Evolutionary conservation across 2,329 filamentous ascomycete genomes (phyloP), one percentile per base, ranked within the genome.

Genomic region (Ramichloridium luteum): DNA sequence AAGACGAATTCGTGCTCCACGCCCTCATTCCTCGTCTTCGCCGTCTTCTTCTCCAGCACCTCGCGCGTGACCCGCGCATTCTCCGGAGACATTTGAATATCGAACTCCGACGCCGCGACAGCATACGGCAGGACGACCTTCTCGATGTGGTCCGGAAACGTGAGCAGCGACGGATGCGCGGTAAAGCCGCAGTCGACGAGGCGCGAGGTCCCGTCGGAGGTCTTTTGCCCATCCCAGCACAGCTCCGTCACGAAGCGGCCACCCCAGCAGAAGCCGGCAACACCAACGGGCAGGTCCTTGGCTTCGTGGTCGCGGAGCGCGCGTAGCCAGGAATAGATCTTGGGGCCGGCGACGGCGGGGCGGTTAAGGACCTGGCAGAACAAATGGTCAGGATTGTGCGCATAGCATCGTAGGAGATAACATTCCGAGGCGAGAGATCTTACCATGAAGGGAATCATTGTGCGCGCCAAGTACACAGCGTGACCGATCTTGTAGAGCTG

Each of bases 1-100:
- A 53, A 46, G 3, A 55, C 46, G 35, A 56, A 51, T 35, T 60
- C 53, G 40, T 54, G 50, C 41, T 53, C 49, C n/a, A 54, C 46
- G 13, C 54, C 52, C 15, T 43, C 36, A 13, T 44, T 45, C 31
- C 10, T 54, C 18, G 31, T 43, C 44, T 51, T 52, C 6, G 46
- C 47, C 5, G 44, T 57, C 48, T 57, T 57, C 4, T 38, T 44
- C 26, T 43, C 39, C 27, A 60, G 28, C 9, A 57, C 42, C 18
- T 48, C 47, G 34, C 50, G 47, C 9, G 49, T 53, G 40, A 47
- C 40, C 35, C 53, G 50, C 2, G 49, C 50, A 26, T 57, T 43
- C 26, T 44, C 47, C 6, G 44, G 31, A 6, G 46, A 44, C 40
- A 55, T 53, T 34, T 47, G 41, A 26, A 36, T 32, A 34, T 50